A percentile compares a stretch with the other conserved stretches of the same genome.
These are phyloP conservation scores for Furcasterigmium furcatum DNA, from an alignment of 2,329 filamentous ascomycete species.

Conservation along the genomic window DNA sequence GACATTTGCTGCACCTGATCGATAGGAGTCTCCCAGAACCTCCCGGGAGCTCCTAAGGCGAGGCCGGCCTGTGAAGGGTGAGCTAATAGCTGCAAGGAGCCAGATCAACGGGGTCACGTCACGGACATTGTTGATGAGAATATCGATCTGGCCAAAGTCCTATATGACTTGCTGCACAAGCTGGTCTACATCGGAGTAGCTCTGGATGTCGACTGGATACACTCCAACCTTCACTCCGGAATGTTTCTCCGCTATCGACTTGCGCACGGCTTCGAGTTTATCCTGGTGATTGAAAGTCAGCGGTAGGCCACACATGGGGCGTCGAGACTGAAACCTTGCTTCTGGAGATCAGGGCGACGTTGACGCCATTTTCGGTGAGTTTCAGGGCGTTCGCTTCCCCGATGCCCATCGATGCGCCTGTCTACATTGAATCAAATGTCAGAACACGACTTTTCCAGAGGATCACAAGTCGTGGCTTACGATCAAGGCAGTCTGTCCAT, in stretches of 20 bases:
- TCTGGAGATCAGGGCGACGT: constrained; percentile 38
- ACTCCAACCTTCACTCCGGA: background rate
- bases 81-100: too few relatives aligned
- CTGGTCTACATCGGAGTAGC: constrained; percentile 23
- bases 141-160: constrained; percentile 33
- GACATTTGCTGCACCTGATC: constrained; percentile 40
- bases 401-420: constrained; percentile 42
- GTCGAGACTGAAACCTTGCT: constrained; percentile 22
- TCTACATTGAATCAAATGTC: constrained; percentile 13
- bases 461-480: background rate
- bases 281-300: background rate
- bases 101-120: too few relatives aligned
- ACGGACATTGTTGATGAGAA: constrained; percentile 42
- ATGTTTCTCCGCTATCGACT: constrained; percentile 12
- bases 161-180: constrained; percentile 24
- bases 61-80: constrained; percentile 34
- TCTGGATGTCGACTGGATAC: constrained; percentile 20
- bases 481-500: background rate
- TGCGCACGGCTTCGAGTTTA: constrained; percentile 17
- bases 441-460: too few relatives aligned
- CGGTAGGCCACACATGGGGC: too few relatives aligned
- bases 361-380: constrained; percentile 32
- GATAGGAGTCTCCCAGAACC: constrained; percentile 37
- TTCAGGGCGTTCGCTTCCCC: constrained; percentile 38
- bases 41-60: constrained; percentile 38